Conservation (phyloP, 192 early-diverging fungal genomes). For the Jimgerdemannia flammicorona region DNA sequence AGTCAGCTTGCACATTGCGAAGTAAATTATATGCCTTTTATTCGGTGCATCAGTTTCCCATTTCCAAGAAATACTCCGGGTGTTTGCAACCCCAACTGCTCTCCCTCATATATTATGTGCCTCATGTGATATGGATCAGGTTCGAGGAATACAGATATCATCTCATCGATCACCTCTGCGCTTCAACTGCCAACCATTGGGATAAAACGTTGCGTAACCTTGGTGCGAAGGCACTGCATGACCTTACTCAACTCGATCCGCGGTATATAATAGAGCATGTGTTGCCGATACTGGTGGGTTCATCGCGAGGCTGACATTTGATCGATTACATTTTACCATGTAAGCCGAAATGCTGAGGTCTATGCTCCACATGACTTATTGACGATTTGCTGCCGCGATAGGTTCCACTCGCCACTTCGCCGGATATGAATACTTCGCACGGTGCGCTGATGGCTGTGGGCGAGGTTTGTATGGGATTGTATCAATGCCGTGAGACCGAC, state of each 20-base stretch:
- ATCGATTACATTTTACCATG: too few relatives aligned
- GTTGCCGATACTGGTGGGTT: conserved; percentile 56
- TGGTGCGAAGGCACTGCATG: conserved; percentile 67
- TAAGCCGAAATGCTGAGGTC: background rate
- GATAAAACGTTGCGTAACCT: conserved; percentile 77
- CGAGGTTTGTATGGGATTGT: conserved; percentile 53
- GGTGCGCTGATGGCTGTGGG: conserved; percentile 57
- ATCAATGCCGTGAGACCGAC: conserved; percentile 12
- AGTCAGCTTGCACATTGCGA: conserved; percentile 69
- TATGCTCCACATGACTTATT: background rate
- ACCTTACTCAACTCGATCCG: conserved; percentile 57
- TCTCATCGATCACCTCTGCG: conserved; percentile 69
- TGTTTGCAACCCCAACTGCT: too few relatives aligned
- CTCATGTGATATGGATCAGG: conserved; percentile 23
- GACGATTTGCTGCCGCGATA: conserved; percentile 13
- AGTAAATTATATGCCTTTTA: conserved; percentile 33
- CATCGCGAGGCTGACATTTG: too few relatives aligned
- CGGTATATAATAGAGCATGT: conserved; percentile 46
- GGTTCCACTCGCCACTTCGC: conserved; percentile 37
- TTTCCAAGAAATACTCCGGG: too few relatives aligned
- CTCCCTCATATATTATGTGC: too few relatives aligned
- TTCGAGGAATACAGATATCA: conserved; percentile 73
- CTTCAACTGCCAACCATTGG: conserved; percentile 78
- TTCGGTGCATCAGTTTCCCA: background rate
- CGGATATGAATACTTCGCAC: conserved; percentile 53